Evolutionary conservation across 1,284 basidiomycete genomes (phyloP).

Genomic region (Marasmius sp.): DNA sequence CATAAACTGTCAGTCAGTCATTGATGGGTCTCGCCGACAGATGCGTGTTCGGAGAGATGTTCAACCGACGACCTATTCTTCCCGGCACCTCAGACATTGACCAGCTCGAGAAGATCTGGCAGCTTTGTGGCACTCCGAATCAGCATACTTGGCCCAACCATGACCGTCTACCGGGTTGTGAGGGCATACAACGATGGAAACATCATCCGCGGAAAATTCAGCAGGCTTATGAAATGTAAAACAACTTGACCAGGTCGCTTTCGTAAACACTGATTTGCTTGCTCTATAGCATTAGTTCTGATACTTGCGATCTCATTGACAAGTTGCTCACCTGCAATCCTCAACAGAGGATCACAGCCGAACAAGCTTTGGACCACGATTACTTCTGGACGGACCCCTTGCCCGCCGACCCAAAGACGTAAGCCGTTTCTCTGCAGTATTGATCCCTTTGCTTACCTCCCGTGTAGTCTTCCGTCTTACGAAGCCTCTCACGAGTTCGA

Average conservation of each 20-base stretch:
- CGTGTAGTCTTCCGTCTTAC: constrained; percentile 66
- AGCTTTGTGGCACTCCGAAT: constrained; percentile 86
- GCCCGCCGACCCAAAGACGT: constrained; percentile 84
- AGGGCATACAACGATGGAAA: constrained; percentile 68
- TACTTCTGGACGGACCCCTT: constrained; percentile 91
- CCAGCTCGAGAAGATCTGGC: constrained; percentile 89
- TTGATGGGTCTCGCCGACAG: constrained; percentile 33
- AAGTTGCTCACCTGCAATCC: constrained; percentile 92
- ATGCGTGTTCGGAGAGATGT: constrained; percentile 97
- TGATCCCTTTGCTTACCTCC: constrained; percentile 10
- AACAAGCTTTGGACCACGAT: constrained; percentile 84
- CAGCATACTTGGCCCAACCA: constrained; percentile 84
- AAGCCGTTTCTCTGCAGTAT: constrained; percentile 24
- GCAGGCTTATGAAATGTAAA: constrained; percentile 58
- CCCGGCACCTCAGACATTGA: constrained; percentile 87
- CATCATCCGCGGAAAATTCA: constrained; percentile 54
- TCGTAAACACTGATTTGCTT: constrained; percentile 8
- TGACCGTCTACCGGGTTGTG: constrained; percentile 76
- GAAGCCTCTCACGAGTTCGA: constrained; percentile 86
- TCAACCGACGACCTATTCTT: constrained; percentile 84
- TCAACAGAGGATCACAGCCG: constrained; percentile 86
- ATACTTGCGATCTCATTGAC: constrained; percentile 90
- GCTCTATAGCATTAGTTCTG: constrained; percentile 53
- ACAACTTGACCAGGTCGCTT: background rate
- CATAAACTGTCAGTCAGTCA: constrained; percentile 10